Percentiles rank a stretch among this genome's conserved stretches.
These are phyloP conservation scores for Solanum sejunctum DNA, from an alignment of 257 asterid species.

Conservation along the genomic window DNA sequence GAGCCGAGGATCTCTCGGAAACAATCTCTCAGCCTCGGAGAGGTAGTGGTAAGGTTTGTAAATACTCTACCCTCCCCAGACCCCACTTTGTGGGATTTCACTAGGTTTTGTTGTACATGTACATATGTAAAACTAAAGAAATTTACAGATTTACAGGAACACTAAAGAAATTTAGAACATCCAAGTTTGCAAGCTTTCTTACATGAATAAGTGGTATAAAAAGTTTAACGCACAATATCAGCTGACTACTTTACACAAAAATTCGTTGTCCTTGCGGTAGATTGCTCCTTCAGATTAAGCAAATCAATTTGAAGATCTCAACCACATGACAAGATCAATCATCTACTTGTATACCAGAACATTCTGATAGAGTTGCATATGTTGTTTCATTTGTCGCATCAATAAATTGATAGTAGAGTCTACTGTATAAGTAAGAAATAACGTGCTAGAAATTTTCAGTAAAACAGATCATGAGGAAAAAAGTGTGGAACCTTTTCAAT, in stretches of 20 bases:
- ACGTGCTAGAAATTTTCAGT: neutral
- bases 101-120: neutral
- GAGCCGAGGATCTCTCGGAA: too few species aligned
- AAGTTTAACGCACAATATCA: neutral
- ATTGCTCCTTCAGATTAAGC: neutral
- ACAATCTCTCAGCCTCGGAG: too few species aligned
- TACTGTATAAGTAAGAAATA: neutral
- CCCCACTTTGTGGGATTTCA: too few species aligned
- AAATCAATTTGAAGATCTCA: neutral
- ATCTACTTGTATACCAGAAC: neutral
- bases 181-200: neutral
- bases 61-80: too few species aligned
- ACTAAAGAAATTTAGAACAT: neutral
- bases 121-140: neutral
- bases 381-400: neutral
- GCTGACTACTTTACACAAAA: neutral
- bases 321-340: neutral
- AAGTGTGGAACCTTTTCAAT: constrained; percentile 71
- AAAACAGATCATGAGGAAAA: neutral
- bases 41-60: too few species aligned
- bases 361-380: neutral
- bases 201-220: neutral
- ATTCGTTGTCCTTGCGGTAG: neutral
- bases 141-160: neutral
- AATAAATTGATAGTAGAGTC: neutral